These are phyloP conservation scores for Fonsecaea pugnacius DNA, from an alignment of 2,329 filamentous ascomycete genomes.

Conservation along the genomic window DNA sequence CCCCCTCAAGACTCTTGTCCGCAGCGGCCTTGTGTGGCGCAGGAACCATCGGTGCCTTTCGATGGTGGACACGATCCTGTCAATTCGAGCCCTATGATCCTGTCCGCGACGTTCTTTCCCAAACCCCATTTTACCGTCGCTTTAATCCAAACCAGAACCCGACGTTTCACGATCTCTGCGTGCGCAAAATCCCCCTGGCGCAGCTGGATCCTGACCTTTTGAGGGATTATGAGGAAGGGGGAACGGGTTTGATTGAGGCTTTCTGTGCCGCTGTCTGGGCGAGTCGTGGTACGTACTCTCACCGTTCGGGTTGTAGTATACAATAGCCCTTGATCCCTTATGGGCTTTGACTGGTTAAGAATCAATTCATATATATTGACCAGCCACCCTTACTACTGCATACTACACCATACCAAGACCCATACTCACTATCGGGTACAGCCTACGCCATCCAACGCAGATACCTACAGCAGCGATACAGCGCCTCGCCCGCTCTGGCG, in stretches of 20 bases:
- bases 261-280: background rate
- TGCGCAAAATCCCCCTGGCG: background rate
- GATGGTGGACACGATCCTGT: background rate
- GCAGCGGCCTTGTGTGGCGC: background rate
- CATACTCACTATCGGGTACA: background rate
- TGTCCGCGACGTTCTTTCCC: background rate
- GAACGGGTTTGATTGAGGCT: background rate
- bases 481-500: conserved; percentile 38
- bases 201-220: background rate
- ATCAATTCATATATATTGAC: no score
- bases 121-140: background rate
- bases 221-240: background rate
- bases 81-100: background rate
- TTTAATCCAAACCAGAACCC: background rate
- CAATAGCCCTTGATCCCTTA: background rate
- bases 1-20: background rate
- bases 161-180: background rate
- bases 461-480: conserved; percentile 30
- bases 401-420: no score
- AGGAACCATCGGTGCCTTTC: background rate
- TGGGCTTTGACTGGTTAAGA: no score
- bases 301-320: no score
- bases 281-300: background rate
- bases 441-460: conserved; percentile 51
- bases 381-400: no score